A percentile compares a stretch with the other conserved stretches of the same genome.
phyloP scores from a whole-genome alignment of 2,329 filamentous ascomycete species.

The Basipetospora chlamydospora region DNA sequence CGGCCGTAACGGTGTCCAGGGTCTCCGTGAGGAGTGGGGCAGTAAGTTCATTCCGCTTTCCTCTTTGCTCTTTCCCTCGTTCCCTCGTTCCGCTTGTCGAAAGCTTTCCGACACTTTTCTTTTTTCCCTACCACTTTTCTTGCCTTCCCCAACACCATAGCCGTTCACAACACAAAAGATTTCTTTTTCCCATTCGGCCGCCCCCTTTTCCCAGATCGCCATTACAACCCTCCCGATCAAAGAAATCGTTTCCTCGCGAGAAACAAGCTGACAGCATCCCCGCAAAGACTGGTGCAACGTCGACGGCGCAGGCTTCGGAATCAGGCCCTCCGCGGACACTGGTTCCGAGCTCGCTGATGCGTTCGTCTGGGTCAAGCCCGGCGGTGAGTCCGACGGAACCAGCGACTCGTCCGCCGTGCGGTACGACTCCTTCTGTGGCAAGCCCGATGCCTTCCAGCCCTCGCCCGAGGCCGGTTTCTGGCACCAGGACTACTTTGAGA shows the following conservation, averaged over 20 bases:
- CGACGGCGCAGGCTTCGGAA: constrained; percentile 41
- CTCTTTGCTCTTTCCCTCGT: neutral
- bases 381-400: constrained; percentile 34
- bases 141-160: no score
- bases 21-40: neutral
- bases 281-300: constrained; percentile 6
- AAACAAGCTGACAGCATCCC: no score
- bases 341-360: constrained; percentile 42
- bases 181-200: no score
- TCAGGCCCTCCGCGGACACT: constrained; percentile 40
- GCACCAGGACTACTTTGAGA: constrained; percentile 16
- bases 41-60: neutral
- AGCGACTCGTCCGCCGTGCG: constrained; percentile 19
- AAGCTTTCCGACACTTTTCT: no score
- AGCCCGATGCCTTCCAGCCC: constrained; percentile 27
- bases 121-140: no score
- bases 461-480: constrained; percentile 37
- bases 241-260: no score
- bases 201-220: no score
- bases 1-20: constrained; percentile 18
- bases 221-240: no score
- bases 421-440: constrained; percentile 24
- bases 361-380: constrained; percentile 54
- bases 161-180: no score
- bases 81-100: no score